phyloP scores from a whole-genome alignment of 2,329 filamentous ascomycete genomes.

The Nigrograna mackinnonii region DNA sequence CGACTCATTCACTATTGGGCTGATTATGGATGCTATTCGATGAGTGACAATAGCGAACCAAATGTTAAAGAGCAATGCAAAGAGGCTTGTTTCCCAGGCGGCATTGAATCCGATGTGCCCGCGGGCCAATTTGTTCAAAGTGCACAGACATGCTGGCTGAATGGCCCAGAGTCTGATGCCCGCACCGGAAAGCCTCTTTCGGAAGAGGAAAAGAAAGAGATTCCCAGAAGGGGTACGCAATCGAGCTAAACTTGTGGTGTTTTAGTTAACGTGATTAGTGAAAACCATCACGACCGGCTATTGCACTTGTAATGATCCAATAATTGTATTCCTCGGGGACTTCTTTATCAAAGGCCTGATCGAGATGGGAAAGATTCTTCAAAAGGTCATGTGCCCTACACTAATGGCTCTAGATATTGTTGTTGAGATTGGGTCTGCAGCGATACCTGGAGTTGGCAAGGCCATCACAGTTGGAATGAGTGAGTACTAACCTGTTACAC shows the following conservation, averaged over 20 bases:
- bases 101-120: constrained; percentile 1
- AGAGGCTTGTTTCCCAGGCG: constrained; percentile 3
- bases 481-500: not conserved
- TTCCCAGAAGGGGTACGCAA: not conserved
- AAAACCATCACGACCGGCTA: constrained; percentile 5
- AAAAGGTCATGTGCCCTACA: constrained; percentile 7
- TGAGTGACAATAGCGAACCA: constrained; percentile 2
- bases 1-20: constrained; percentile 5
- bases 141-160: constrained; percentile 1
- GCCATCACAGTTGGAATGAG: constrained; percentile 10
- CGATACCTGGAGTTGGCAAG: constrained; percentile 8
- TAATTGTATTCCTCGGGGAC: constrained; percentile 4
- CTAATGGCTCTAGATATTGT: constrained; percentile 8
- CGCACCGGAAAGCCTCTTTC: constrained; percentile 1
- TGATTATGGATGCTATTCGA: not conserved
- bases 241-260: not conserved
- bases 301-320: constrained; percentile 9
- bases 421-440: constrained; percentile 6
- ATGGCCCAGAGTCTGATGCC: constrained; percentile 1
- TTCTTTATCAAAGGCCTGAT: constrained; percentile 7
- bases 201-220: constrained; percentile 3
- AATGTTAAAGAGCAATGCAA: constrained; percentile 6
- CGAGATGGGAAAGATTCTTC: constrained; percentile 6
- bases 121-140: not conserved
- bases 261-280: not conserved